phyloP scores from a whole-genome alignment of 306 rosid genomes.

The Begonia masoniana region DNA sequence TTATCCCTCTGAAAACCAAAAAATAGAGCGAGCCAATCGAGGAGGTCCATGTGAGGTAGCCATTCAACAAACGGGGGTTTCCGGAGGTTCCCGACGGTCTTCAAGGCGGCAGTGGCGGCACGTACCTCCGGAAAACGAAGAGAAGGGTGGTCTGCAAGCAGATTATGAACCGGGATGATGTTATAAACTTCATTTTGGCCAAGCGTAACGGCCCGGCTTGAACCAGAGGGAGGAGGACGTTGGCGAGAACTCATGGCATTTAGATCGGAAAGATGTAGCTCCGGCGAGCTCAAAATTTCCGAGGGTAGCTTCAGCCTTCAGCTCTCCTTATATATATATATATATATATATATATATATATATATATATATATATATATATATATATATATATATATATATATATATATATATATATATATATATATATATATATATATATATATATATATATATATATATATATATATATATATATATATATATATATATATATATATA shows the following conservation, averaged over 20 bases:
- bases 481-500: too few species aligned
- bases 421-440: too few species aligned
- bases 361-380: too few species aligned
- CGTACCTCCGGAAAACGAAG: slow-evolving; percentile 94
- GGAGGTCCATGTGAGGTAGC: slow-evolving; percentile 60
- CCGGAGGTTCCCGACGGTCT: slow-evolving; percentile 58
- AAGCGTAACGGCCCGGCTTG: neutral
- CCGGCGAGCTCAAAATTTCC: neutral
- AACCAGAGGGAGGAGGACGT: slow-evolving; percentile 14
- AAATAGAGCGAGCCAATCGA: slow-evolving; percentile 82
- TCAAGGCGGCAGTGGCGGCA: slow-evolving; percentile 59
- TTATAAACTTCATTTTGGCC: slow-evolving; percentile 39
- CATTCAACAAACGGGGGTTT: slow-evolving; percentile 62
- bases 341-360: too few species aligned
- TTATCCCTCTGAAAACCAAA: slow-evolving; percentile 76
- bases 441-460: too few species aligned
- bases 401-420: too few species aligned
- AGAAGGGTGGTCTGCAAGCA: slow-evolving; percentile 86
- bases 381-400: too few species aligned
- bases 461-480: too few species aligned
- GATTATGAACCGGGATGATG: slow-evolving; percentile 73
- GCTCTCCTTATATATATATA: too few species aligned
- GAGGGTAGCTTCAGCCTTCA: neutral
- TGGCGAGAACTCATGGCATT: slow-evolving; percentile 14
- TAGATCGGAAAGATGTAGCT: neutral